Evolutionary conservation across 306 rosid genomes (phyloP).

Genomic region (Morella rubra): DNA sequence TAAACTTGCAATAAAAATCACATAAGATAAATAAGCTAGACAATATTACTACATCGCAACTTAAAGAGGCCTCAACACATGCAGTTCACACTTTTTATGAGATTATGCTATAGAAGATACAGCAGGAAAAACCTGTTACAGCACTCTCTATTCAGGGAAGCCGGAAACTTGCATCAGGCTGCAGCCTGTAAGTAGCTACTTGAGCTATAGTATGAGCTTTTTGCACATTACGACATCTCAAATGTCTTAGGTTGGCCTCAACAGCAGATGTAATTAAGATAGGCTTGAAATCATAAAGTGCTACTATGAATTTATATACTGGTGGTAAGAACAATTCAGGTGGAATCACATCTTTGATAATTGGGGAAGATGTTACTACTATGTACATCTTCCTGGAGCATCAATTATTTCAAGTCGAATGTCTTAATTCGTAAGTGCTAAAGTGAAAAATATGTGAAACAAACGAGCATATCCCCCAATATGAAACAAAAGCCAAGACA

Average conservation of each 20-base stretch:
- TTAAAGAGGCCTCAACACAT: neutral
- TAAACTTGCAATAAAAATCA: neutral
- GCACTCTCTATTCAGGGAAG: neutral
- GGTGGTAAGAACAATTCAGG: neutral
- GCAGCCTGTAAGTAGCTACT: no score
- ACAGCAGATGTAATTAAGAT: no score
- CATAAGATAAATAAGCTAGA: neutral
- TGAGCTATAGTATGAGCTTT: no score
- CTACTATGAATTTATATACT: neutral
- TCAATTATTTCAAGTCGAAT: neutral
- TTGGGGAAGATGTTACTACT: neutral
- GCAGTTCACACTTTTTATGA: neutral
- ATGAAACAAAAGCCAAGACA: neutral
- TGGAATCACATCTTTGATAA: neutral
- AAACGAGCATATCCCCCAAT: neutral
- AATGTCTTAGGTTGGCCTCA: no score
- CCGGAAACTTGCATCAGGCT: no score
- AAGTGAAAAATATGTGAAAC: neutral
- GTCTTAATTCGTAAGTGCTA: neutral
- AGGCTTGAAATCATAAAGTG: slow-evolving; percentile 2
- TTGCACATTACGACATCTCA: no score
- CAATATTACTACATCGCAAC: neutral
- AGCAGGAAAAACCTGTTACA: neutral
- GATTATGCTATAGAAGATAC: neutral
- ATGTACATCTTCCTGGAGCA: neutral